Percentiles rank a stretch among this genome's conserved stretches.
Conservation (phyloP, 1,139 yeast genomes). For the Kluyveromyces marxianus region DNA sequence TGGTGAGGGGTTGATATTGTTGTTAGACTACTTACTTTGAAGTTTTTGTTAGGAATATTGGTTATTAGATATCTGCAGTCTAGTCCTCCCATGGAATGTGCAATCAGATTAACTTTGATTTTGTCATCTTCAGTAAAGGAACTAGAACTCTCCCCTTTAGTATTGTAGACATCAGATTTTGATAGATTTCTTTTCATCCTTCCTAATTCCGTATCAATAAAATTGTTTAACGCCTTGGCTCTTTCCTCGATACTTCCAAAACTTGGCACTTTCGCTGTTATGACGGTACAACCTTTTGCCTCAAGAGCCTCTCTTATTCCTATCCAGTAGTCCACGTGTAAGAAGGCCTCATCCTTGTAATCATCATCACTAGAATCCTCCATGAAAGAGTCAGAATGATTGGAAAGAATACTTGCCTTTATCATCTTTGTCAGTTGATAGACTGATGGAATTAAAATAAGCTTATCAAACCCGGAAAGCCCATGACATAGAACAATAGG, state of each 20-base stretch:
- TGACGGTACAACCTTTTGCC: conserved; percentile 55
- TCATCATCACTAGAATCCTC: conserved; percentile 19
- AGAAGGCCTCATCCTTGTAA: conserved; percentile 28
- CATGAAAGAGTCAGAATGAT: conserved; percentile 18
- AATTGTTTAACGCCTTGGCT: conserved; percentile 50
- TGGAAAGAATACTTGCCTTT: conserved; percentile 15
- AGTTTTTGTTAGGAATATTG: conserved; percentile 39
- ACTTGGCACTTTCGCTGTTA: conserved; percentile 75
- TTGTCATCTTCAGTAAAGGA: conserved; percentile 19
- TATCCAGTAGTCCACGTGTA: conserved; percentile 66
- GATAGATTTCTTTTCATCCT: conserved; percentile 28
- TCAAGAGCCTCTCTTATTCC: conserved; percentile 64
- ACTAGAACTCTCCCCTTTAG: conserved; percentile 13
- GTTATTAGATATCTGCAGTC: conserved; percentile 75
- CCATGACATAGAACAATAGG: conserved; percentile 85
- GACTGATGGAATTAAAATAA: conserved; percentile 43
- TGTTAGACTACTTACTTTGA: conserved; percentile 61
- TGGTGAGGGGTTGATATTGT: conserved; percentile 85
- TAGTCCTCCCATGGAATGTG: conserved; percentile 95
- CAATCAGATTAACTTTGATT: conserved; percentile 60
- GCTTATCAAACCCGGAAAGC: conserved; percentile 66
- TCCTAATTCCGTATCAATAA: conserved; percentile 40
- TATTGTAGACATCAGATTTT: conserved; percentile 32
- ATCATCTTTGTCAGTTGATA: conserved; percentile 26
- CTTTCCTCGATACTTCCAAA: conserved; percentile 69